phyloP scores from a whole-genome alignment of 2,329 filamentous ascomycete species.

The Aspergillus tanneri region DNA sequence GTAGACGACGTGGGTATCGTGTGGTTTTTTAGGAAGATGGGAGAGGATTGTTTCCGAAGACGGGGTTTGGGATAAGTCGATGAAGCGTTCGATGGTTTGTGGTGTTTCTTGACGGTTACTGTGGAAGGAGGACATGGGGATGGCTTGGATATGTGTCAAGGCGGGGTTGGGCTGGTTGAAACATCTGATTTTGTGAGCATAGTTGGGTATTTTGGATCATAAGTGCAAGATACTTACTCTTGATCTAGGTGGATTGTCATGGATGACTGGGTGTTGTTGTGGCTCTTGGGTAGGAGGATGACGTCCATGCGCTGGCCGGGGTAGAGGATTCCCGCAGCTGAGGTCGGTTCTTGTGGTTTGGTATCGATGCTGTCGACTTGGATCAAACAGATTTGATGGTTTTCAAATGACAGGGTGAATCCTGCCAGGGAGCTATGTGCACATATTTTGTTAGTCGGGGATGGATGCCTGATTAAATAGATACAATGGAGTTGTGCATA shows the following conservation, averaged over 20 bases:
- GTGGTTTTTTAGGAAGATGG: slow-evolving; percentile 28
- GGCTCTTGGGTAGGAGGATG: slow-evolving; percentile 28
- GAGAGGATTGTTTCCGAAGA: slow-evolving; percentile 29
- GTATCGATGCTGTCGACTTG: slow-evolving; percentile 44
- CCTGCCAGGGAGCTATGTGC: slow-evolving; percentile 41
- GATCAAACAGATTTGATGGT: slow-evolving; percentile 35
- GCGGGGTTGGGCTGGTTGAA: slow-evolving; percentile 50
- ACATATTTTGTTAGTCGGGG: no score
- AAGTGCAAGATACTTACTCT: slow-evolving; percentile 32
- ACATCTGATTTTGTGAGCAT: slow-evolving; percentile 27
- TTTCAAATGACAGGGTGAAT: slow-evolving; percentile 36
- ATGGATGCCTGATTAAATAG: no score
- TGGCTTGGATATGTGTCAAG: slow-evolving; percentile 40
- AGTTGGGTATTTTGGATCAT: background rate
- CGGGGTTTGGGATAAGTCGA: slow-evolving; percentile 30
- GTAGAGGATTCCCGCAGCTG: slow-evolving; percentile 43
- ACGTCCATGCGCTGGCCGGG: slow-evolving; percentile 50
- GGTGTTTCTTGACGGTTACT: no score
- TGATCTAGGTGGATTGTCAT: slow-evolving; percentile 38
- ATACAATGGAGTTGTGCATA: no score
- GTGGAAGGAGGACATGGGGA: slow-evolving; percentile 29
- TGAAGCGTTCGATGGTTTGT: slow-evolving; percentile 24
- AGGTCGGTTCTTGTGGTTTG: slow-evolving; percentile 14
- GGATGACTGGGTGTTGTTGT: slow-evolving; percentile 16
- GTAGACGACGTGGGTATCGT: slow-evolving; percentile 49